phyloP scores from a whole-genome alignment of 306 rosid species.

The Cucurbita maxima region DNA sequence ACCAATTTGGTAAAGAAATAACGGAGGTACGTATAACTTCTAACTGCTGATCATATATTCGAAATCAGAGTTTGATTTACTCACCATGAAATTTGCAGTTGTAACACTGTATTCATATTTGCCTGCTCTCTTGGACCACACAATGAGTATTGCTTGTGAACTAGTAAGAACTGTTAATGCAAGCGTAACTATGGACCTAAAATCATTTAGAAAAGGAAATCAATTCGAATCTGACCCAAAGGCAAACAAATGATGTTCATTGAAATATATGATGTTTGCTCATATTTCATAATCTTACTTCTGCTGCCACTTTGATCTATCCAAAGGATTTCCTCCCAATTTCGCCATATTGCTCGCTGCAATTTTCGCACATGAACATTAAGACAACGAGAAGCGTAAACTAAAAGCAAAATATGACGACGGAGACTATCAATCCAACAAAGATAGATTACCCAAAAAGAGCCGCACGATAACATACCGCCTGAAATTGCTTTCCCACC shows the following conservation, averaged over 20 bases:
- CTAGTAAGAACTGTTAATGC: conserved; percentile 82
- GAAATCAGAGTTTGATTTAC: conserved; percentile 7
- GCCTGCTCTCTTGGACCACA: conserved; percentile 95
- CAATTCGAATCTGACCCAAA: background rate
- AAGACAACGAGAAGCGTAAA: background rate
- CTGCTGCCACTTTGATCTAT: conserved; percentile 41
- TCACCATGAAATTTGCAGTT: conserved; percentile 80
- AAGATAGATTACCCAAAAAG: conserved; percentile 6
- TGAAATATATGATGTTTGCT: background rate
- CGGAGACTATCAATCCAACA: background rate
- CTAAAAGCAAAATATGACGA: background rate
- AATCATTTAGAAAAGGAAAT: background rate
- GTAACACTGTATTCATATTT: conserved; percentile 94
- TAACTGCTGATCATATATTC: background rate
- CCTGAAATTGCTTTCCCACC: conserved; percentile 7
- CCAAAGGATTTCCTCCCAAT: conserved; percentile 20
- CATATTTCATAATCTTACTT: conserved; percentile 22
- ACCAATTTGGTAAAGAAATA: background rate
- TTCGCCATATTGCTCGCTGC: conserved; percentile 12
- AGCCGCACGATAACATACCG: conserved; percentile 11
- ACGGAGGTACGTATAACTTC: background rate
- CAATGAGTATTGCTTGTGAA: conserved; percentile 87
- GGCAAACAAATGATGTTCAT: background rate
- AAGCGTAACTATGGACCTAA: conserved; percentile 61
- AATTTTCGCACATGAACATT: background rate